Evolutionary conservation across 345 rosid genomes (phyloP).

Genomic region (Populus nigra): DNA sequence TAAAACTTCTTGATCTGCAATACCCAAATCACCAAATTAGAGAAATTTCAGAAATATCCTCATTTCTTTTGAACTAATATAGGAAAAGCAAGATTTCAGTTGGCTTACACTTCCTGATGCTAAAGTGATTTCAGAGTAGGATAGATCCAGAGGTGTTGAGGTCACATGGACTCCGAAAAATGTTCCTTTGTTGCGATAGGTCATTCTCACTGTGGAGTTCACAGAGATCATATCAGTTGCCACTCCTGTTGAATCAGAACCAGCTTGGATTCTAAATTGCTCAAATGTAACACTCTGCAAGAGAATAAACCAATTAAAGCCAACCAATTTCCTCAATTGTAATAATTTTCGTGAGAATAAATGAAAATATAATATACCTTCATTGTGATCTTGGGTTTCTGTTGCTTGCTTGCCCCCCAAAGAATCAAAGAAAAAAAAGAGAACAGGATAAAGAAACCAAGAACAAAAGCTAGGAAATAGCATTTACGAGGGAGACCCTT

Average conservation of each 20-base stretch:
- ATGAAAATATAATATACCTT: constrained; percentile 40
- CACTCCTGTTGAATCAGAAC: constrained; percentile 81
- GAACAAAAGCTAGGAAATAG: constrained; percentile 67
- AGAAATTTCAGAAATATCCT: neutral
- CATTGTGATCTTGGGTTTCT: constrained; percentile 81
- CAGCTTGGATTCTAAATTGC: constrained; percentile 81
- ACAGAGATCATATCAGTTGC: constrained; percentile 85
- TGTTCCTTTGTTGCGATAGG: constrained; percentile 81
- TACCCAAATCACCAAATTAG: constrained; percentile 10
- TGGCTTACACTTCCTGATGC: constrained; percentile 79
- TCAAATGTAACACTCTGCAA: constrained; percentile 74
- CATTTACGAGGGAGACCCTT: constrained; percentile 78
- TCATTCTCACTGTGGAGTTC: constrained; percentile 71
- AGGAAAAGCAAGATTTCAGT: neutral
- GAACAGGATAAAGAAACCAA: constrained; percentile 84
- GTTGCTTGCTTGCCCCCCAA: constrained; percentile 82
- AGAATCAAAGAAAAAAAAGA: constrained; percentile 78
- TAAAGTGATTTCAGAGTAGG: constrained; percentile 54
- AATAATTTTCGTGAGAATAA: neutral
- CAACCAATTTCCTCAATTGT: neutral
- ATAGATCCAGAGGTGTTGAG: constrained; percentile 69
- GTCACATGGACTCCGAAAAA: constrained; percentile 93
- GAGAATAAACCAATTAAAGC: neutral
- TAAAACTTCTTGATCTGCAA: constrained; percentile 75
- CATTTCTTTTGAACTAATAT: neutral